phyloP scores from a whole-genome alignment of 2,329 filamentous ascomycete species.

The Aureobasidium sp. region DNA sequence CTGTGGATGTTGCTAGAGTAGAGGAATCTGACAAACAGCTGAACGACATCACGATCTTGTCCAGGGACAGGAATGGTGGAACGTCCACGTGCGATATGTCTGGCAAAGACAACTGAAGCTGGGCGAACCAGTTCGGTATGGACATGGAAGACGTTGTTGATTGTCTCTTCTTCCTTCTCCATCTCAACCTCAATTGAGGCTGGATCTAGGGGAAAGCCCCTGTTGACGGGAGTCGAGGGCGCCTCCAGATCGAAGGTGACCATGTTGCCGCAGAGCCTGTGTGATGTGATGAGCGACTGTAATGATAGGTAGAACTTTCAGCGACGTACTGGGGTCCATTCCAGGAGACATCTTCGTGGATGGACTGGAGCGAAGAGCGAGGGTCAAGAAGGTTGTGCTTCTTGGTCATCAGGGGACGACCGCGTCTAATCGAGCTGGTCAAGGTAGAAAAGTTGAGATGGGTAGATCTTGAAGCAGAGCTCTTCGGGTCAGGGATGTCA shows the following conservation, averaged over 20 bases:
- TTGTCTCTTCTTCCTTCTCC: background rate
- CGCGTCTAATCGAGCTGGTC: background rate
- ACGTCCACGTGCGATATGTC: background rate
- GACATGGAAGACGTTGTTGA: background rate
- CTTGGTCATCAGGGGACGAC: background rate
- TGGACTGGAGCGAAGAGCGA: background rate
- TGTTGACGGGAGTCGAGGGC: background rate
- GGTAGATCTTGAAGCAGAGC: background rate
- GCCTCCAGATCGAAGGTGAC: background rate
- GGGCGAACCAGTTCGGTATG: background rate
- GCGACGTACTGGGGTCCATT: background rate
- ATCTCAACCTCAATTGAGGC: background rate
- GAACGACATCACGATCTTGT: background rate
- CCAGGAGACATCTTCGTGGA: background rate
- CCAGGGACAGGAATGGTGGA: background rate
- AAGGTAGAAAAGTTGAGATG: background rate
- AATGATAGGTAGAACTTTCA: background rate
- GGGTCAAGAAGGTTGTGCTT: background rate
- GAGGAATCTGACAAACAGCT: background rate
- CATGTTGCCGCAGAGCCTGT: background rate
- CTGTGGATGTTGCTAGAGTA: background rate
- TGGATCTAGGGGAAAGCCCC: background rate
- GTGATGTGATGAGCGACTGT: background rate
- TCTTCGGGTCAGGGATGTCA: background rate
- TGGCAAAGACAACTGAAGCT: background rate